These are phyloP conservation scores for Flaveria brownii DNA, from an alignment of 129 eudicot species.

Conservation along the genomic window DNA sequence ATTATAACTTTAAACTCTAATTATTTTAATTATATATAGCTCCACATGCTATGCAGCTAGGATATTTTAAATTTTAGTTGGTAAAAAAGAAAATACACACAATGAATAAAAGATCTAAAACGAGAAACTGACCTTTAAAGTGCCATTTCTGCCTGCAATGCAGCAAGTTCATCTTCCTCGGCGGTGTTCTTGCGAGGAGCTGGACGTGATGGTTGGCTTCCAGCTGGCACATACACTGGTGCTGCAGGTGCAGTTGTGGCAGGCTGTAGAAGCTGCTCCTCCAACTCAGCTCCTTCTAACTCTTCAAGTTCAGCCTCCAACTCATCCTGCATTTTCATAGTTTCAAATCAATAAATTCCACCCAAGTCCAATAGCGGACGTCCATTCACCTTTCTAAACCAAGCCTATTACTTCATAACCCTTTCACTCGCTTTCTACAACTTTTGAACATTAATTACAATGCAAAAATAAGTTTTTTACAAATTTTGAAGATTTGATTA, in stretches of 20 bases:
- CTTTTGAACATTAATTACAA: neutral
- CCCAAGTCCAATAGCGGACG: neutral
- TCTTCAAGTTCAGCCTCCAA: conserved; percentile 65
- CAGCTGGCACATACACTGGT: conserved; percentile 41
- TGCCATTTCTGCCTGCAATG: conserved; percentile 64
- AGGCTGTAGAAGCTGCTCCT: conserved; percentile 61
- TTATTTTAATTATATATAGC: neutral
- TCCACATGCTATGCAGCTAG: conserved; percentile 3
- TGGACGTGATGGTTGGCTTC: conserved; percentile 39
- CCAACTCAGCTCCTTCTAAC: conserved; percentile 61
- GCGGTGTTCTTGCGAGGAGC: conserved; percentile 45
- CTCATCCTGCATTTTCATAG: conserved; percentile 47
- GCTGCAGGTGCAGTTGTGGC: conserved; percentile 52
- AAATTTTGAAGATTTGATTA: neutral
- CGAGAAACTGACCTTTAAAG: conserved; percentile 35
- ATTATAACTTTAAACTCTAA: neutral
- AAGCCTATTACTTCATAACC: neutral
- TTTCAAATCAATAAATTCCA: neutral
- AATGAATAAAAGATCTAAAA: neutral
- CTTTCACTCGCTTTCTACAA: neutral
- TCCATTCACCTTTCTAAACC: neutral
- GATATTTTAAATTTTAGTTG: neutral
- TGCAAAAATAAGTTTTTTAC: neutral
- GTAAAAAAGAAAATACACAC: neutral
- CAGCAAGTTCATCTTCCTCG: conserved; percentile 61